Evolutionary conservation across 164 flowering plant genomes (phyloP), one percentile per base, ranked within the genome.

Genomic region (Buxus sempervirens): DNA sequence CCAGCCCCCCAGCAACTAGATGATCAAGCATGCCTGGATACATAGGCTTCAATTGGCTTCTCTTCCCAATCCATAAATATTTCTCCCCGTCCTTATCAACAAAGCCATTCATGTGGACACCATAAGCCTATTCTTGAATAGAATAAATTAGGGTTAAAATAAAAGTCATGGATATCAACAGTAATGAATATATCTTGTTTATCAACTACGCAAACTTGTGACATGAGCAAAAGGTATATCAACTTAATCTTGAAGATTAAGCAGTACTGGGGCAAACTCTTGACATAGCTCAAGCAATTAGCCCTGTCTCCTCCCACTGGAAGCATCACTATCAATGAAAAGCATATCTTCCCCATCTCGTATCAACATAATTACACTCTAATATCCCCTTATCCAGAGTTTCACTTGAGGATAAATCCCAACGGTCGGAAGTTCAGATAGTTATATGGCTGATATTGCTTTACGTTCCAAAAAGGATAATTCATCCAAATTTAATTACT

Each of bases 1-100:
- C 98, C 92, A 94, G 82, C 79, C 98, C 98, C 65, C 97, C 98
- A 74, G 97, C 97, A 79, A 89, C 96, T 54, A 94, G 79, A 82
- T 94, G 96, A 81, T 94, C 97, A 64, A 94, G 95, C 97, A 87
- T 88, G 66, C 98, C 97, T 0, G 97, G 93, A 72, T 68, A 94
- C 48, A 95, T 94, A 41, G 88, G 78, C 72, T 93, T 93, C 62
- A 28, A 20, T 67, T 67, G 74, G 70, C 97, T 90, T 80, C 98
- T 87, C 82, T 86, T 91, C 28, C 80, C 97, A 65, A 91, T 64
- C 98, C 98, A 94, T 21, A 91, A 73, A 80, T 55, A 80, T 59
- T 87, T 83, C 73, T 88, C 63, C 45, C 90, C 87, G 27, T 76
- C 86, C 73, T 70, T 88, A 68, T 88, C 86, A 32, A 90, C 86